Evolutionary conservation across 1,284 basidiomycete genomes (phyloP).

Genomic region (Ganoderma sinense): DNA sequence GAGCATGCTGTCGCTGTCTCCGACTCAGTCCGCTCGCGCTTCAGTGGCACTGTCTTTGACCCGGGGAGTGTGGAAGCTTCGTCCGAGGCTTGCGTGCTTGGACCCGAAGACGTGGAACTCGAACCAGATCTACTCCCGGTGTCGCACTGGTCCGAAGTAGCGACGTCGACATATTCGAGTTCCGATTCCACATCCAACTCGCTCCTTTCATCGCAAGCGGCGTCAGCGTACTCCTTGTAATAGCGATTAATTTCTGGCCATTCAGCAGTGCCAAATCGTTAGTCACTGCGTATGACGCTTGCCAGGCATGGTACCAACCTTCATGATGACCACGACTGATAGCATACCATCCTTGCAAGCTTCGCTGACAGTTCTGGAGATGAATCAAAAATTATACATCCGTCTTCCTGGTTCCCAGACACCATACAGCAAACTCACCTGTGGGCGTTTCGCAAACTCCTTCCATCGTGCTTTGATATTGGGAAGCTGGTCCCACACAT

Average conservation of each 20-base stretch:
- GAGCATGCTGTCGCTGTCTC: neutral
- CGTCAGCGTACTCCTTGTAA: neutral
- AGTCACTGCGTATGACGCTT: neutral
- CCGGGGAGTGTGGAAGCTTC: neutral
- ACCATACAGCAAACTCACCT: neutral
- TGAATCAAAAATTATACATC: neutral
- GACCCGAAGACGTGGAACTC: neutral
- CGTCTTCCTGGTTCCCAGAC: neutral
- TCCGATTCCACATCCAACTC: neutral
- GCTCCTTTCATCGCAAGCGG: neutral
- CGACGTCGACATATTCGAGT: neutral
- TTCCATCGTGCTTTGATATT: neutral
- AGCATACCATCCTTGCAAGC: neutral
- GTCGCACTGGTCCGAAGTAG: neutral
- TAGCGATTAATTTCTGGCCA: neutral
- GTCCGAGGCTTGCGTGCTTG: neutral
- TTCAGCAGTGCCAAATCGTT: neutral
- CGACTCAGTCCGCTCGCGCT: neutral
- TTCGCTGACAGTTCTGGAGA: neutral
- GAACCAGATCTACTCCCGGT: neutral
- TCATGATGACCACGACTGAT: neutral
- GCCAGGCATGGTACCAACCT: neutral
- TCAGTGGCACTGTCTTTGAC: neutral
- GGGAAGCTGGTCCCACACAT: neutral
- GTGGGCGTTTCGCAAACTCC: neutral